Conservation (phyloP, 345 rosid genomes). For the Limnanthes douglasii region DNA sequence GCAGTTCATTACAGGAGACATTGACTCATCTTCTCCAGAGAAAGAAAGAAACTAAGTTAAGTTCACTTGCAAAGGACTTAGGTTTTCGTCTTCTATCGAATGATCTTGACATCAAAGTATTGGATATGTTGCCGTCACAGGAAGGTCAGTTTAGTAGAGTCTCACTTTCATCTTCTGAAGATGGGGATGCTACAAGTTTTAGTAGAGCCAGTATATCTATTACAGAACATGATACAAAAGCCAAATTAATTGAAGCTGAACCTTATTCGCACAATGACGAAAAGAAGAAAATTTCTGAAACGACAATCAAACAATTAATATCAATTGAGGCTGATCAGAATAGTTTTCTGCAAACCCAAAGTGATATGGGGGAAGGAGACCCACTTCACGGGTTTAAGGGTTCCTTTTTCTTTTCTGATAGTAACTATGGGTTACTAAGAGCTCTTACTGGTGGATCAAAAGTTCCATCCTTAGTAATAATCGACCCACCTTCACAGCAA, state of each 20-base stretch:
- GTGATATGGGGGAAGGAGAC: conserved; percentile 22
- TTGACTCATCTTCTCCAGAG: conserved; percentile 47
- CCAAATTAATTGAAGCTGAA: conserved; percentile 15
- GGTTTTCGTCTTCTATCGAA: conserved; percentile 81
- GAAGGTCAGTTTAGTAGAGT: conserved; percentile 25
- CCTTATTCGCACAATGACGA: conserved; percentile 16
- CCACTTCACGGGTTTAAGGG: conserved; percentile 31
- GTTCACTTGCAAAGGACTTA: conserved; percentile 65
- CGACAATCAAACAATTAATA: conserved; percentile 17
- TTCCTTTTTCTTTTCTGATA: conserved; percentile 69
- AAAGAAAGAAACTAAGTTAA: conserved; percentile 42
- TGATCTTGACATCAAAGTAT: conserved; percentile 40
- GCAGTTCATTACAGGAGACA: conserved; percentile 59
- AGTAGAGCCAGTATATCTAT: conserved; percentile 12
- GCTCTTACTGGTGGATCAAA: conserved; percentile 52
- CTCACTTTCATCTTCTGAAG: conserved; percentile 14
- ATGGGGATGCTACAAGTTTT: conserved; percentile 14
- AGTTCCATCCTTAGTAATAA: conserved; percentile 62
- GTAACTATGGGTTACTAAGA: conserved; percentile 42
- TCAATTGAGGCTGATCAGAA: conserved; percentile 10
- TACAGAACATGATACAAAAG: conserved; percentile 12
- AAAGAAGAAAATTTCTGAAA: conserved; percentile 16
- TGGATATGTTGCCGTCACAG: conserved; percentile 20
- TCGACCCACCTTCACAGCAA: conserved; percentile 49
- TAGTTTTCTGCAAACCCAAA: conserved; percentile 14